Base-by-base conservation (phyloP, 176 grass and related monocot genomes). In the Typha latifolia region DNA sequence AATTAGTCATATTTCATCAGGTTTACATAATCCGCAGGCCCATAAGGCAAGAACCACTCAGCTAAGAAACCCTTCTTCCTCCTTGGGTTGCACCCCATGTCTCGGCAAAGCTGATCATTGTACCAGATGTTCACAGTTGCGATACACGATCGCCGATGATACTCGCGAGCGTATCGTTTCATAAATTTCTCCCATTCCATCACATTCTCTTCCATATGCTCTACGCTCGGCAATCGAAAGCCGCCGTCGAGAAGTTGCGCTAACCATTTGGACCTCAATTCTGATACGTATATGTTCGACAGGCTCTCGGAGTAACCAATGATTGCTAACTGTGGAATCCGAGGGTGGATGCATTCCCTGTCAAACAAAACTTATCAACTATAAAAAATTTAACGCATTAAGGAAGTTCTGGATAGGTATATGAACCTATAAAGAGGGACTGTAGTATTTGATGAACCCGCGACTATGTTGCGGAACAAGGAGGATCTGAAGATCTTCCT, bases 401-500 rank as follows among this genome's bases (percentile, higher is more conserved):
- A 26, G 24, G 24, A 26, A 26, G 24, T 26, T 37, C 5, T 37
- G 34, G 4, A 23, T 16, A n/a, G 73, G 0, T 21, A 3, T 5
- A 47, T 0, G 62, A 16, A 82, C 87, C 87, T 90, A 21, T 90
- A 82, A 8, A 82, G 75, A 27, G 87, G 75, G 6, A 90, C 71
- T 13, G 79, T 85, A 2, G 79, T 62, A 21, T 49, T 47, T 29
- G 32, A 16, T 63, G 79, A 80, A 11, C 87, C 79, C 34, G 80
- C 68, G 31, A 51, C 56, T 10, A 85, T 63, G 34, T 49, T 71
- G 5, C 61, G 72, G 18, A 85, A 90, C 14, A 82, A 80, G 19
- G 81, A 62, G 21, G 82, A 90, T 31, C 12, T 85, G 62, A 90
- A 85, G 37, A 85, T 90, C 24, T 69, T 32, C 34, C 68, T 90